These are phyloP conservation scores for Roridomyces roridus DNA, from an alignment of 768 basidiomycete genomes.

Conservation along the genomic window DNA sequence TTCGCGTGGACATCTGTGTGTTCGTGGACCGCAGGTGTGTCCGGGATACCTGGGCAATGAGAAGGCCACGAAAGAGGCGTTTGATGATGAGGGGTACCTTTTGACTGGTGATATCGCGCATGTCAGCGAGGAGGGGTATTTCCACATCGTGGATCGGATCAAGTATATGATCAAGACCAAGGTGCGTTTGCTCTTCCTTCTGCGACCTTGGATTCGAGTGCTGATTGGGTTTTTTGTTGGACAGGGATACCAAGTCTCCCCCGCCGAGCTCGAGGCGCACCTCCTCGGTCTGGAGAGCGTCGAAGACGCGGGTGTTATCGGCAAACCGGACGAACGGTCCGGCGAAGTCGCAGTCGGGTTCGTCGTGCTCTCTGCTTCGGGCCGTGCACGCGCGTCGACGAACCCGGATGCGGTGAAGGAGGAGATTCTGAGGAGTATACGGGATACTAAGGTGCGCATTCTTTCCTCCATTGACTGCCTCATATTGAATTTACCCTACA, in stretches of 20 bases:
- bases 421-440: no score
- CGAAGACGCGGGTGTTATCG: conserved; percentile 1
- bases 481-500: no score
- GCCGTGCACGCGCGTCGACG: no score
- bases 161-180: conserved; percentile 10
- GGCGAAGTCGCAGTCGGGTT: background rate
- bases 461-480: no score
- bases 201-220: background rate
- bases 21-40: conserved; percentile 3
- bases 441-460: no score
- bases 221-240: background rate
- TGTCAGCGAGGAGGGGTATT: background rate
- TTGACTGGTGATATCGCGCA: conserved; percentile 4
- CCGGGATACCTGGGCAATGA: conserved; percentile 2
- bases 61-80: background rate
- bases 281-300: background rate
- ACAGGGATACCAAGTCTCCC: conserved; percentile 8
- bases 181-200: background rate
- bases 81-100: conserved; percentile 2
- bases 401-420: no score
- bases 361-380: background rate
- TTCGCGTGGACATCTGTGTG: background rate
- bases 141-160: background rate
- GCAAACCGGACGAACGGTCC: background rate
- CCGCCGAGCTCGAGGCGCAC: conserved; percentile 3